These are phyloP conservation scores for Solanum tarapatanum DNA, from an alignment of 257 asterid genomes.

Conservation along the genomic window DNA sequence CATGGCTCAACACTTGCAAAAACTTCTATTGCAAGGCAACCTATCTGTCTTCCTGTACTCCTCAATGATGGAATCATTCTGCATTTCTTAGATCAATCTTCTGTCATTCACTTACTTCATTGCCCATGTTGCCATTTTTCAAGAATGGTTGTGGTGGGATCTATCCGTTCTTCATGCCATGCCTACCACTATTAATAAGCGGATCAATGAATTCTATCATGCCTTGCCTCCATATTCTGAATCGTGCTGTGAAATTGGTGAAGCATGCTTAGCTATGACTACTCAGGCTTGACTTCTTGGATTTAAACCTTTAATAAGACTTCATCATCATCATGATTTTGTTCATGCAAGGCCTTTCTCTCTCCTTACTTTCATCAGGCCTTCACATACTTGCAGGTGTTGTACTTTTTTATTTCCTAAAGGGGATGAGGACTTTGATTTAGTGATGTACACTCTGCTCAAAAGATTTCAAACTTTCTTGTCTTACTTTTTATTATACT, in stretches of 20 bases:
- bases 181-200: slow-evolving; percentile 56
- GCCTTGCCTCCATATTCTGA: slow-evolving; percentile 76
- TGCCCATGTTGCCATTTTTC: slow-evolving; percentile 49
- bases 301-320: slow-evolving; percentile 43
- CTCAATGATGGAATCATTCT: slow-evolving; percentile 57
- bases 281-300: slow-evolving; percentile 48
- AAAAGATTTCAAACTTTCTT: slow-evolving; percentile 1
- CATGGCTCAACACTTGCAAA: slow-evolving; percentile 57
- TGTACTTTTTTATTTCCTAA: slow-evolving; percentile 37
- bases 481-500: background rate
- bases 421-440: slow-evolving; percentile 29
- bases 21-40: slow-evolving; percentile 59
- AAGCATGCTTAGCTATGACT: slow-evolving; percentile 70
- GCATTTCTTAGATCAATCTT: slow-evolving; percentile 41
- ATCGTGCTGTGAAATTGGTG: slow-evolving; percentile 71
- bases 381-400: slow-evolving; percentile 85
- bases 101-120: slow-evolving; percentile 35
- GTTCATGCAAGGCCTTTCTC: slow-evolving; percentile 68
- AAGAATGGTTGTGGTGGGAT: slow-evolving; percentile 49
- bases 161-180: slow-evolving; percentile 60
- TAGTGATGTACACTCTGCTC: slow-evolving; percentile 13
- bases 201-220: slow-evolving; percentile 60
- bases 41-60: slow-evolving; percentile 61
- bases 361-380: slow-evolving; percentile 70
- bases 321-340: slow-evolving; percentile 52